These are phyloP conservation scores for Clonostachys rhizophaga DNA, from an alignment of 2,329 filamentous ascomycete genomes.

Conservation along the genomic window DNA sequence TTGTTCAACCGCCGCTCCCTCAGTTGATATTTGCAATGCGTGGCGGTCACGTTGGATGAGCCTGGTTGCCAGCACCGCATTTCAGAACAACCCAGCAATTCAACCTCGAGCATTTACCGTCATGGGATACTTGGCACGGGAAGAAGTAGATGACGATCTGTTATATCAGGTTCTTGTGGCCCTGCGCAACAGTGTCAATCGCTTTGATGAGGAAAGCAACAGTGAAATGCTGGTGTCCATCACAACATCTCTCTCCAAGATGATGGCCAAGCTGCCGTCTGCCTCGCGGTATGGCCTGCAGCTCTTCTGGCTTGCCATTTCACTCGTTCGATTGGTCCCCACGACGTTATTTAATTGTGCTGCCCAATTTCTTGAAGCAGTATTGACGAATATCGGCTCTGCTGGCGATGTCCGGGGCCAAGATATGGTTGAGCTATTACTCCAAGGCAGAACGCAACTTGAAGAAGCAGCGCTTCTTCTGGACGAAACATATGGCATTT, in stretches of 20 bases:
- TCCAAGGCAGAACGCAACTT: conserved; percentile 55
- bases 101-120: conserved; percentile 66
- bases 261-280: conserved; percentile 65
- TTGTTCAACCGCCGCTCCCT: conserved; percentile 58
- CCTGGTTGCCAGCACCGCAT: conserved; percentile 66
- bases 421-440: conserved; percentile 53
- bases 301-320: conserved; percentile 67
- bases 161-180: conserved; percentile 68
- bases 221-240: conserved; percentile 67
- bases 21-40: conserved; percentile 59
- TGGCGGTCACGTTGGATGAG: conserved; percentile 74
- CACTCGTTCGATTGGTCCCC: conserved; percentile 60
- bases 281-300: conserved; percentile 65
- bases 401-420: conserved; percentile 54
- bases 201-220: conserved; percentile 60
- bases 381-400: conserved; percentile 59
- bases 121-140: conserved; percentile 67
- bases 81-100: conserved; percentile 68
- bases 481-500: conserved; percentile 62
- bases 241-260: conserved; percentile 62
- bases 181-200: conserved; percentile 58
- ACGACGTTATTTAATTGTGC: conserved; percentile 60
- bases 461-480: conserved; percentile 58
- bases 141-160: conserved; percentile 68
- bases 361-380: conserved; percentile 59